Base-by-base conservation (phyloP, 352 stramenopile species). In the Globisporangium rhizosaccharum region DNA sequence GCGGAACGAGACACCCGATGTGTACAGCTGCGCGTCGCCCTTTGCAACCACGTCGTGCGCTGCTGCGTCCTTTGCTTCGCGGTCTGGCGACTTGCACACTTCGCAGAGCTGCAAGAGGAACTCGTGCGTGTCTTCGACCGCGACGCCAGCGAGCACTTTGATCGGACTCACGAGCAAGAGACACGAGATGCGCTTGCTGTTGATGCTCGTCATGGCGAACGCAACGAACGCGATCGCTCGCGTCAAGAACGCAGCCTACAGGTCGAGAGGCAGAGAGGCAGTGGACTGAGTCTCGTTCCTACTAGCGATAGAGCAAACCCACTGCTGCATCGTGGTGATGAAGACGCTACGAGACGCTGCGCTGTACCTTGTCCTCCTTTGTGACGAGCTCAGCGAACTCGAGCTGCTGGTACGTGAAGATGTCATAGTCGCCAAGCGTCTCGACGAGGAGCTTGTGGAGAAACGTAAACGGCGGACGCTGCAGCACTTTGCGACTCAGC, bases 111-210 rank as follows among this genome's bases (percentile, higher is more conserved):
- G 85, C 17, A 80, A 62, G 10, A 94, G 61, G 51, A 92, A 92
- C 56, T 90, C 72, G 33, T 84, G 75, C 8, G 85, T 92, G 46
- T 90, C 74, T 28, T 78, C 56, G 0, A 94, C 76, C 0, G 67
- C 67, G 0, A 90, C 57, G 11, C 85, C 85, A 14, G 85, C 82
- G 6, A 94, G 71, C 28, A 94, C 79, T 66, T 90, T 87, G n/a
- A 92, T 56, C n/a, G 85, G 85, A 56, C 85, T 94, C 50, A 94
- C 82, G 20, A 91, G 71, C 23, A 94, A 57, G 33, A 94, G 62
- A 33, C 76, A 82, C 5, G 82, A 88, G n/a, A 90, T 73, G 48
- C 67, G 70, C 14, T 74, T 77, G 46, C 65, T 55, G 20, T 77
- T 72, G 26, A 76, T 59, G 15, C 66, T 60, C 0, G 51, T 46